Evolutionary conservation across 306 rosid species (phyloP), one percentile per base, ranked within the genome.

Genomic region (Gynostemma pentaphyllum): DNA sequence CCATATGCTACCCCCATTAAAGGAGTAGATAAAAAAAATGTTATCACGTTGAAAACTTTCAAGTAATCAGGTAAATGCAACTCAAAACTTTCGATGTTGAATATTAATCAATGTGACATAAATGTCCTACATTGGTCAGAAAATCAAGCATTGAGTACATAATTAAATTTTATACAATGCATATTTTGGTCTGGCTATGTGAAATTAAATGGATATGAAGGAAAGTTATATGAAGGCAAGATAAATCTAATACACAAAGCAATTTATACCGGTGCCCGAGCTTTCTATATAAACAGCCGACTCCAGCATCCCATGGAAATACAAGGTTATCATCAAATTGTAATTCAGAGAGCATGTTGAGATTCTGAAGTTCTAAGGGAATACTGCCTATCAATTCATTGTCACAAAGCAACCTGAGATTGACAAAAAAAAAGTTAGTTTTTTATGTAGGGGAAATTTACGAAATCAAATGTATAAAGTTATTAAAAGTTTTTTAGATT

Each of bases 221-320:
- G 34, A 32, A 56, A 32, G 27, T 10, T 9, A 29, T n/a, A 16
- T 56, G 41, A 29, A 32, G 5, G 24, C 7, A 29, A 26, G n/a
- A 27, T 27, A 30, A 28, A 54, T 0, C n/a, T n/a, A n/a, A 21
- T 16, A 13, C 13, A 59, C 12, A 39, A 27, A 9, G 47, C 13
- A 8, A 4, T 29, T 60, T 72, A 71, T 79, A 82, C 94, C 87
- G 73, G 70, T 79, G 85, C 49, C 94, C 88, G 63, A 86, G 73
- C 69, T 84, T 88, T 76, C 94, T 79, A 72, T 81, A 79, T 40
- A 75, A 68, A 75, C 80, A 77, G 45, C 73, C 50, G 66, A 76
- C 47, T 34, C 71, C 75, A 66, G 76, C 22, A 34, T 70, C 48
- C 24, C 75, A 28, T 64, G 48, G 40, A 45, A 69, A 70, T 72